phyloP scores from a whole-genome alignment of 2,329 filamentous ascomycete species.

The Fusarium longipes region DNA sequence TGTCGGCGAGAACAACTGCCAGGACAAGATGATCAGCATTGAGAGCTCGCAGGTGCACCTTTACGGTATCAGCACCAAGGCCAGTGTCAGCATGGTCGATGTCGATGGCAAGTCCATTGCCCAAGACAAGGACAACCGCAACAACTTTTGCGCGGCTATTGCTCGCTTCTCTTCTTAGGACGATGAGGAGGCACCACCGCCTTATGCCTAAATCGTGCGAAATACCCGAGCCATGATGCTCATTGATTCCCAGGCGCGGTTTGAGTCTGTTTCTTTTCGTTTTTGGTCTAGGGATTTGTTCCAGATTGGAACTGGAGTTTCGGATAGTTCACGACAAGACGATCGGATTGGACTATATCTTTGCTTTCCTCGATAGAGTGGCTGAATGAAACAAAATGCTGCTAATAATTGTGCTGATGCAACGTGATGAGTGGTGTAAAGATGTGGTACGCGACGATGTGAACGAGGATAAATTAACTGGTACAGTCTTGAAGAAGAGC shows the following conservation, averaged over 20 bases:
- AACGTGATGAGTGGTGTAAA: not conserved
- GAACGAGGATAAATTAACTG: not conserved
- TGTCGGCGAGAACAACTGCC: conserved; percentile 74
- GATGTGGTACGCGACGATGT: not conserved
- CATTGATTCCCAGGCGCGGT: conserved; percentile 12
- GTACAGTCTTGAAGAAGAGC: not conserved
- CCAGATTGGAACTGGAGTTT: conserved; percentile 36
- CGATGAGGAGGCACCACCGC: conserved; percentile 2
- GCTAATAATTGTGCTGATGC: not conserved
- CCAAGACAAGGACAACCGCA: conserved; percentile 70
- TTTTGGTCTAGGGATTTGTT: conserved; percentile 31
- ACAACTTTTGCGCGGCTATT: conserved; percentile 72
- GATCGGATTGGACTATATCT: conserved; percentile 17
- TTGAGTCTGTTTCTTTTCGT: conserved; percentile 32
- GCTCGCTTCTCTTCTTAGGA: conserved; percentile 51
- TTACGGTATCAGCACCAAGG: conserved; percentile 80
- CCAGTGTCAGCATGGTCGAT: conserved; percentile 77
- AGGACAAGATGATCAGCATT: conserved; percentile 80
- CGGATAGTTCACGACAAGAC: conserved; percentile 32
- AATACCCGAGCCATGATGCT: conserved; percentile 18
- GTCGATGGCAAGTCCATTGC: conserved; percentile 66
- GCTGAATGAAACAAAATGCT: conserved; percentile 31
- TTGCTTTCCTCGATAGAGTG: conserved; percentile 20
- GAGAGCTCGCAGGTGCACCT: conserved; percentile 74
- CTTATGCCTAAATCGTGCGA: conserved; percentile 11